phyloP scores from a whole-genome alignment of 495 filamentous ascomycete genomes.

The Hypoxylon fuscum region DNA sequence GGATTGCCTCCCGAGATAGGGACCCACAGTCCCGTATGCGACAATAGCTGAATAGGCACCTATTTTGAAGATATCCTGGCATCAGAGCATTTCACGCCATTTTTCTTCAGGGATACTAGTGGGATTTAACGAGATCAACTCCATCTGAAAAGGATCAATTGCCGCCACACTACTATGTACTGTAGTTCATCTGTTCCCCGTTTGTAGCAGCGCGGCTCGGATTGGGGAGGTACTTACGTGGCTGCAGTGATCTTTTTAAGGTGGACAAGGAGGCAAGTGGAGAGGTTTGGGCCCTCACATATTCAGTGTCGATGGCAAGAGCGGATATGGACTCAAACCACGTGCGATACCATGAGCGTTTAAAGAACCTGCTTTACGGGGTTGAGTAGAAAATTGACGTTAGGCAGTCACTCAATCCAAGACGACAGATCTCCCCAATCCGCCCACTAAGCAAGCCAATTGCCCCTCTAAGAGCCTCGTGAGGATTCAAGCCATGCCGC shows the following conservation, averaged over 20 bases:
- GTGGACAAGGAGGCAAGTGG: conserved; percentile 12
- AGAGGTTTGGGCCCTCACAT: background rate
- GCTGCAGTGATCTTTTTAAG: conserved; percentile 27
- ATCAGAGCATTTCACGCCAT: no score
- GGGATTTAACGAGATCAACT: no score
- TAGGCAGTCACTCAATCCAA: conserved; percentile 12
- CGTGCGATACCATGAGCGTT: conserved; percentile 10
- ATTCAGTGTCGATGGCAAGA: background rate
- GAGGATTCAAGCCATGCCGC: conserved; percentile 15
- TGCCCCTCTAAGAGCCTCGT: conserved; percentile 1
- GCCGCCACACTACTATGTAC: no score
- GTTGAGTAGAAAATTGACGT: conserved; percentile 7
- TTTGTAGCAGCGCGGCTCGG: conserved; percentile 23
- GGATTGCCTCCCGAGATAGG: no score
- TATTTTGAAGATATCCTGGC: no score
- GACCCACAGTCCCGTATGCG: no score
- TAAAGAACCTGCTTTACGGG: background rate
- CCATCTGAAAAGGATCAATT: no score
- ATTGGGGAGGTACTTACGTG: background rate
- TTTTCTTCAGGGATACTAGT: no score
- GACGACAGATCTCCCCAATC: conserved; percentile 10
- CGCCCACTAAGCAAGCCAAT: background rate
- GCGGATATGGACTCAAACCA: conserved; percentile 2
- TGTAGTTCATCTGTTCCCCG: no score
- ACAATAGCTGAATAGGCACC: no score